Conservation (phyloP, 2,329 filamentous ascomycete species). For the Hymenoscyphus repandus region DNA sequence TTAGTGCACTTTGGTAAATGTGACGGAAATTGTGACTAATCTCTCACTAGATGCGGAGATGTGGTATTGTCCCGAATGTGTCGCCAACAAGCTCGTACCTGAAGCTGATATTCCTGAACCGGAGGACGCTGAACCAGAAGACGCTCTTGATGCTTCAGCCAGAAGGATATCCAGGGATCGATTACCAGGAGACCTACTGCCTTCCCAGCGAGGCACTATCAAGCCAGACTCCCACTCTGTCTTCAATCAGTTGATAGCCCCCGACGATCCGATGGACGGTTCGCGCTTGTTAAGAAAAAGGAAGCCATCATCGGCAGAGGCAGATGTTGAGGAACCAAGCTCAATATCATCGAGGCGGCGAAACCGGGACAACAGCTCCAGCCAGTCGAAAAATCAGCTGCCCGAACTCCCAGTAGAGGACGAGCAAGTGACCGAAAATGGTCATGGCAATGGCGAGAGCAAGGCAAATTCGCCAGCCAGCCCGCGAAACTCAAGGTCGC, state of each 20-base stretch:
- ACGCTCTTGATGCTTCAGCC: conserved; percentile 31
- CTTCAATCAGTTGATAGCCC: conserved; percentile 66
- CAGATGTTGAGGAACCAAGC: conserved; percentile 47
- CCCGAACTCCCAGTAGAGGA: not conserved
- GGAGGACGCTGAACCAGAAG: conserved; percentile 19
- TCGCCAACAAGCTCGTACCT: conserved; percentile 43
- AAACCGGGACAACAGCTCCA: conserved; percentile 19
- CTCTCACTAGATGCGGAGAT: conserved; percentile 43
- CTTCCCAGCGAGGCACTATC: conserved; percentile 57
- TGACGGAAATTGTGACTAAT: conserved; percentile 7
- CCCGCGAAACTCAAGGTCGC: conserved; percentile 49
- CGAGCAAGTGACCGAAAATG: not conserved
- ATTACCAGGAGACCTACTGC: conserved; percentile 66
- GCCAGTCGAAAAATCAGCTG: conserved; percentile 8
- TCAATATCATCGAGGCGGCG: conserved; percentile 48
- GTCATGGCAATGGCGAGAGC: conserved; percentile 16
- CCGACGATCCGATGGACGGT: conserved; percentile 70
- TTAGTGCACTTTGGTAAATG: conserved; percentile 37
- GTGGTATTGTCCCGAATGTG: conserved; percentile 56
- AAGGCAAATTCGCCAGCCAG: conserved; percentile 21
- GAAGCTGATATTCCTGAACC: conserved; percentile 22
- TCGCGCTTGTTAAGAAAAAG: conserved; percentile 77
- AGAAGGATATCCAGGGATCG: conserved; percentile 58
- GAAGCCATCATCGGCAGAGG: conserved; percentile 68
- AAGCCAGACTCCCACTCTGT: conserved; percentile 71